Evolutionary conservation across 495 filamentous ascomycete species (phyloP).

Genomic region (Pyronema omphalodes): DNA sequence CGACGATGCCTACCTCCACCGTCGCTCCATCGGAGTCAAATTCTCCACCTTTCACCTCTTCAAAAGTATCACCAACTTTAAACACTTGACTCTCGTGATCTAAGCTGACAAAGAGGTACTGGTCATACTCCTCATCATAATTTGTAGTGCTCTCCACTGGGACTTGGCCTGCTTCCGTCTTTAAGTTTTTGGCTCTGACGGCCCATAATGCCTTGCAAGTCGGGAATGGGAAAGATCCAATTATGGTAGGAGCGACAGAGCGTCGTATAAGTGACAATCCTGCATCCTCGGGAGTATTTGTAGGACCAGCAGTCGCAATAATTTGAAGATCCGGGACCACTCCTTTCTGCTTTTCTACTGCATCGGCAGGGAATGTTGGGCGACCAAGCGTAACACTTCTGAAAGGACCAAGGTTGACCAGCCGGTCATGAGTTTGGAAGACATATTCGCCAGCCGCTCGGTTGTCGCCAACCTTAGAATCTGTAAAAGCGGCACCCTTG

Average conservation of each 20-base stretch:
- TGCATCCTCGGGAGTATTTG: conserved; percentile 35
- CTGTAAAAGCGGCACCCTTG: conserved; percentile 14
- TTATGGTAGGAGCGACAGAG: conserved; percentile 47
- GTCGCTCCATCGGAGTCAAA: conserved; percentile 78
- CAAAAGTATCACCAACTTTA: conserved; percentile 34
- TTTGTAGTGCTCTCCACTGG: conserved; percentile 19
- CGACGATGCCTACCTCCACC: conserved; percentile 61
- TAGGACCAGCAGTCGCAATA: conserved; percentile 50
- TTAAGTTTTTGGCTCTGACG: conserved; percentile 26
- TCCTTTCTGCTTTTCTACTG: conserved; percentile 31
- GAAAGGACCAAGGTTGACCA: conserved; percentile 62
- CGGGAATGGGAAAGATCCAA: conserved; percentile 42
- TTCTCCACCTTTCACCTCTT: conserved; percentile 51
- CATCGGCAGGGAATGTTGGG: conserved; percentile 27
- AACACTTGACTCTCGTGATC: conserved; percentile 28
- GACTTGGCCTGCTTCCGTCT: conserved; percentile 7
- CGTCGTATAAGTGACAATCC: conserved; percentile 56
- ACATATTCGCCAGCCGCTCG: conserved; percentile 37
- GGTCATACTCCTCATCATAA: conserved; percentile 39
- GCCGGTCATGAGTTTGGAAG: conserved; percentile 57
- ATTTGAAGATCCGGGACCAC: conserved; percentile 45
- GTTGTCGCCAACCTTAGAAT: neutral
- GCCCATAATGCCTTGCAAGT: conserved; percentile 34
- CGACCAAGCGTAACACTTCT: conserved; percentile 48
- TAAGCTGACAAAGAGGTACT: conserved; percentile 52